Percentiles rank a stretch among this genome's conserved stretches.
These are phyloP conservation scores for Xerocomellus amylosporus DNA, from an alignment of 768 basidiomycete species.

Conservation along the genomic window DNA sequence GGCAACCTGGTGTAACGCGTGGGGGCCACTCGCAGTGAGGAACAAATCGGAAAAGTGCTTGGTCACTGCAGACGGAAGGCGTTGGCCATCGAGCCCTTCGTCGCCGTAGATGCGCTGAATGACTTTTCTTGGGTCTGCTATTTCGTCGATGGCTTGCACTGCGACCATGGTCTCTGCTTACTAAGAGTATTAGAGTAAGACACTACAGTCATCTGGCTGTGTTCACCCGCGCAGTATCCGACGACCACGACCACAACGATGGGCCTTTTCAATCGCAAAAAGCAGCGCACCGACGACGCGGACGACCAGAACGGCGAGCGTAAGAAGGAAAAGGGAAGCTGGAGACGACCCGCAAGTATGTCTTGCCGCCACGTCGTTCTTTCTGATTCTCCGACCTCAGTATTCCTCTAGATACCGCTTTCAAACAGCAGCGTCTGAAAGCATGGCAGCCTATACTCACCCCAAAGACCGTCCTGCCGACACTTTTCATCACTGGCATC, in stretches of 20 bases:
- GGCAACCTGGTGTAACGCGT: slow-evolving; percentile 20
- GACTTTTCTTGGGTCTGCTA: slow-evolving; percentile 46
- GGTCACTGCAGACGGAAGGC: slow-evolving; percentile 41
- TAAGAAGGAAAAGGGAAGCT: slow-evolving; percentile 83
- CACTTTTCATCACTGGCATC: slow-evolving; percentile 91
- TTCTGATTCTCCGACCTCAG: slow-evolving; percentile 15
- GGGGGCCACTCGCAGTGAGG: slow-evolving; percentile 32
- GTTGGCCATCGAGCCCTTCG: slow-evolving; percentile 1
- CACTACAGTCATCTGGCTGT: slow-evolving; percentile 12
- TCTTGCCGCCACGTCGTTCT: slow-evolving; percentile 15
- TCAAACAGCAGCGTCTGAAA: slow-evolving; percentile 98
- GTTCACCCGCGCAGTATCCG: background rate
- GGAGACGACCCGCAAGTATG: slow-evolving; percentile 80
- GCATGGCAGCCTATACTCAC: slow-evolving; percentile 99
- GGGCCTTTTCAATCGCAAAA: slow-evolving; percentile 60
- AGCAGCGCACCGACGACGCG: slow-evolving; percentile 30
- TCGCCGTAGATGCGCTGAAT: slow-evolving; percentile 48
- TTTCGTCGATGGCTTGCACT: slow-evolving; percentile 45
- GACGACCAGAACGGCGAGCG: slow-evolving; percentile 46
- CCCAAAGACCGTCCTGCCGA: slow-evolving; percentile 95
- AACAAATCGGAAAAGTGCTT: slow-evolving; percentile 48
- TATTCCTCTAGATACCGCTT: slow-evolving; percentile 76
- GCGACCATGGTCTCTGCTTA: slow-evolving; percentile 47
- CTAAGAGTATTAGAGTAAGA: slow-evolving; percentile 13
- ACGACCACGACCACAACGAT: slow-evolving; percentile 34